phyloP scores from a whole-genome alignment of 106 monocot species.

The Dendrobium catenatum region DNA sequence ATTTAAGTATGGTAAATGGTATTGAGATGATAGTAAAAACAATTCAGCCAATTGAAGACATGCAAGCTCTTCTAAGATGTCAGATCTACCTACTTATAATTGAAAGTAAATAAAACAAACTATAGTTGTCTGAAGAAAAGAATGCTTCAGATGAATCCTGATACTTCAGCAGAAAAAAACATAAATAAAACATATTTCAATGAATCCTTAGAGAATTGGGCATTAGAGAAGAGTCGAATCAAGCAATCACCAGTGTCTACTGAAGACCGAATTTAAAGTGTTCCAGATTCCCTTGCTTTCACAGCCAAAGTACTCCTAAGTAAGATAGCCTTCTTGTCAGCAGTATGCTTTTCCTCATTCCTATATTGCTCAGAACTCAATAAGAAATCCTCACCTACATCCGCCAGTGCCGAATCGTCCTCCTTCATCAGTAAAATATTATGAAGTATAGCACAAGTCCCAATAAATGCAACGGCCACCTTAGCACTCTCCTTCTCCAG shows the following conservation, averaged over 20 bases:
- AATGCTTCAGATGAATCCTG: neutral
- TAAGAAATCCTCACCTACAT: conserved; percentile 2
- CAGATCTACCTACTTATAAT: no score
- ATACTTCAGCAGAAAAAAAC: neutral
- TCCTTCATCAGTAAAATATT: conserved; percentile 66
- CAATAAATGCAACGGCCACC: conserved; percentile 56
- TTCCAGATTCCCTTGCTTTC: conserved; percentile 17
- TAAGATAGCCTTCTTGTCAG: conserved; percentile 16
- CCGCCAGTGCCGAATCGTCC: conserved; percentile 40
- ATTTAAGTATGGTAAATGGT: neutral
- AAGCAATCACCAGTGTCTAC: neutral
- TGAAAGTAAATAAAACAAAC: no score
- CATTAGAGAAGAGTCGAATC: neutral
- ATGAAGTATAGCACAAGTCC: conserved; percentile 70
- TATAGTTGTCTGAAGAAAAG: neutral
- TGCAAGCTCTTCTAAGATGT: neutral
- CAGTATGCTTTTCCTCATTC: conserved; percentile 7
- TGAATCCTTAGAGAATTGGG: neutral
- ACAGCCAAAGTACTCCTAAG: conserved; percentile 27
- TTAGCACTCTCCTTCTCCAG: conserved; percentile 47
- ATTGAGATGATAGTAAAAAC: neutral
- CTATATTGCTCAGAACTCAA: neutral
- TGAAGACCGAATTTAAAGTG: neutral
- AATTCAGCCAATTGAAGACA: neutral
- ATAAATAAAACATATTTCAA: neutral